A percentile compares a stretch with the other conserved stretches of the same genome.
Evolutionary conservation across 345 rosid genomes (phyloP).

Genomic region (Lepidium africanum): DNA sequence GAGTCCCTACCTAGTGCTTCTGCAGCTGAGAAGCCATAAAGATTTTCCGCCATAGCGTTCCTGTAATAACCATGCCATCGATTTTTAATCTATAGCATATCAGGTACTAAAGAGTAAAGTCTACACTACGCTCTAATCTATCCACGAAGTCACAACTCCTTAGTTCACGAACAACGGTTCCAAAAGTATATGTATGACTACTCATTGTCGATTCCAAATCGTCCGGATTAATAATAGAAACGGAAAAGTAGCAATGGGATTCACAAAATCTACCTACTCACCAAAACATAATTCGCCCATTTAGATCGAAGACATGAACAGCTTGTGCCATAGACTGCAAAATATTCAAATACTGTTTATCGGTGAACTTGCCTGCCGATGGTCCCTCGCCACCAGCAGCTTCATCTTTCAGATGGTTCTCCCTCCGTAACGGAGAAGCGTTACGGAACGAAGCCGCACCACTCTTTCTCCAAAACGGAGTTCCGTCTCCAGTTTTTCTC

Average conservation of each 20-base stretch:
- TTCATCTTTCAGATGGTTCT: slow-evolving; percentile 34
- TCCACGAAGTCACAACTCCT: neutral
- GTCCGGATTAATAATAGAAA: neutral
- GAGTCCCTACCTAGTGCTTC: slow-evolving; percentile 77
- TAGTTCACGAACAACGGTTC: too few species aligned
- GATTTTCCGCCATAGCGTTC: slow-evolving; percentile 82
- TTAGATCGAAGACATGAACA: slow-evolving; percentile 71
- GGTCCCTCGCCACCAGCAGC: slow-evolving; percentile 32
- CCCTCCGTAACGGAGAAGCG: slow-evolving; percentile 84
- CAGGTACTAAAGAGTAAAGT: neutral
- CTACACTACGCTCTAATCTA: neutral
- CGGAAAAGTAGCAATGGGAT: neutral
- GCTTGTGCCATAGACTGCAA: slow-evolving; percentile 97
- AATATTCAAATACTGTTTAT: slow-evolving; percentile 81
- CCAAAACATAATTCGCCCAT: slow-evolving; percentile 74
- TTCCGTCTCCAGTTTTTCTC: slow-evolving; percentile 30
- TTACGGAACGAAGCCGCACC: slow-evolving; percentile 67
- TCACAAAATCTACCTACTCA: slow-evolving; percentile 30
- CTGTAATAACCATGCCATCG: slow-evolving; percentile 36
- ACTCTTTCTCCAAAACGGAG: slow-evolving; percentile 38
- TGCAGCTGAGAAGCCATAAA: slow-evolving; percentile 69
- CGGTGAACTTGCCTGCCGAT: slow-evolving; percentile 57
- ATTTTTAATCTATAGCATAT: neutral
- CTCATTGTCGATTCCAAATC: neutral
- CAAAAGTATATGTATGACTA: neutral